Evolutionary conservation across 306 rosid species (phyloP).

Genomic region (Vigna radiata): DNA sequence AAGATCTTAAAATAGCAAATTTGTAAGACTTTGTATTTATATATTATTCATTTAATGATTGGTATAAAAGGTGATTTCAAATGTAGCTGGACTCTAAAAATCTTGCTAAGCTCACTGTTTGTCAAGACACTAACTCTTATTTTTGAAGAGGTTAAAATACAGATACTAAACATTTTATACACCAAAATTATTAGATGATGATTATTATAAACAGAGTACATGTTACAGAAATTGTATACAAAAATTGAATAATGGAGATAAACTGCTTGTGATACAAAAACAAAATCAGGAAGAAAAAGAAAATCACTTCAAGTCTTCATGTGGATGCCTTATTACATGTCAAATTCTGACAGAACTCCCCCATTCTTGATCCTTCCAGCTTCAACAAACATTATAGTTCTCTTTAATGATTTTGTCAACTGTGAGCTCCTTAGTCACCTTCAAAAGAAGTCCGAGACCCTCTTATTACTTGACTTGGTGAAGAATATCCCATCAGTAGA

Average conservation of each 20-base stretch:
- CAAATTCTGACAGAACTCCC: conserved; percentile 20
- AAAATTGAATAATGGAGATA: conserved; percentile 22
- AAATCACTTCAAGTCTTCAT: background rate
- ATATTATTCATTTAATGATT: too few relatives aligned
- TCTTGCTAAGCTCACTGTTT: too few relatives aligned
- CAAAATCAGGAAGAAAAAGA: background rate
- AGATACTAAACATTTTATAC: conserved; percentile 14
- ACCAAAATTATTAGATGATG: conserved; percentile 34
- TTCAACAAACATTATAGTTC: conserved; percentile 24
- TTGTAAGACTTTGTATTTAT: too few relatives aligned
- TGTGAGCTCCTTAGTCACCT: conserved; percentile 40
- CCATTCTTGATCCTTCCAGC: conserved; percentile 16
- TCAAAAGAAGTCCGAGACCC: conserved; percentile 47
- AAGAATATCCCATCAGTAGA: conserved; percentile 81
- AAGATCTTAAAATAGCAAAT: too few relatives aligned
- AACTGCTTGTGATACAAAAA: conserved; percentile 6
- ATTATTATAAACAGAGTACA: background rate
- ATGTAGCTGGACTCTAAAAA: too few relatives aligned
- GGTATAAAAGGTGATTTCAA: too few relatives aligned
- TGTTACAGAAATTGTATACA: conserved; percentile 25
- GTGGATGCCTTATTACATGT: conserved; percentile 7
- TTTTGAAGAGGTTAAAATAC: background rate
- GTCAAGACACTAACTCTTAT: background rate
- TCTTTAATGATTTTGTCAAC: conserved; percentile 36
- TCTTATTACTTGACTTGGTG: conserved; percentile 71